Evolutionary conservation across 495 filamentous ascomycete genomes (phyloP).

Genomic region (Astrothelium macrocarpum): DNA sequence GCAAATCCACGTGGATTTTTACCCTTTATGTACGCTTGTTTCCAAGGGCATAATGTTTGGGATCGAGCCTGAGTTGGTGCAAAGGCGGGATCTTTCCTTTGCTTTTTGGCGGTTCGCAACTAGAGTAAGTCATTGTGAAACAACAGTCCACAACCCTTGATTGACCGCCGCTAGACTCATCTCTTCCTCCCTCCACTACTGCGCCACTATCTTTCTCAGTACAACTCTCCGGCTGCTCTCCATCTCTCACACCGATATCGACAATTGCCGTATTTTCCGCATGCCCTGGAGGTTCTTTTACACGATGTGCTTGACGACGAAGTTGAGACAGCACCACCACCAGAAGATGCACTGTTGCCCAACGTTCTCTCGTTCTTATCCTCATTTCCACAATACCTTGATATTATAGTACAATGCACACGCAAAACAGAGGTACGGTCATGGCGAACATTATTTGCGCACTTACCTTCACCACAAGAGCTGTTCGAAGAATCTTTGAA

Average conservation of each 20-base stretch:
- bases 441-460: constrained; percentile 86
- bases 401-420: constrained; percentile 94
- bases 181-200: constrained; percentile 86
- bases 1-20: constrained; percentile 70
- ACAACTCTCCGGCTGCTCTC: constrained; percentile 63
- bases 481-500: constrained; percentile 86
- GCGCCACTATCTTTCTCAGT: constrained; percentile 59
- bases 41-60: constrained; percentile 82
- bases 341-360: constrained; percentile 65
- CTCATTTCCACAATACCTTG: constrained; percentile 79
- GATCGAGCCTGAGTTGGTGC: constrained; percentile 82
- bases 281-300: constrained; percentile 84
- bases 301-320: constrained; percentile 93
- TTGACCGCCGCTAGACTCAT: constrained; percentile 27
- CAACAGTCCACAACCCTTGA: neutral
- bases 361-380: constrained; percentile 82
- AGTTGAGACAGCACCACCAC: constrained; percentile 56
- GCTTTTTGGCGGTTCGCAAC: constrained; percentile 56
- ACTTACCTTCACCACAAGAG: constrained; percentile 78
- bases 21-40: constrained; percentile 77
- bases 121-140: constrained; percentile 22
- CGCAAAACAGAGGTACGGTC: constrained; percentile 93
- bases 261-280: constrained; percentile 78
- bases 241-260: constrained; percentile 73
- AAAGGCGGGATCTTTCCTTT: constrained; percentile 81